These are phyloP conservation scores for Tetrapisispora pingtungensis DNA, from an alignment of 805 yeast genomes.

Conservation along the genomic window DNA sequence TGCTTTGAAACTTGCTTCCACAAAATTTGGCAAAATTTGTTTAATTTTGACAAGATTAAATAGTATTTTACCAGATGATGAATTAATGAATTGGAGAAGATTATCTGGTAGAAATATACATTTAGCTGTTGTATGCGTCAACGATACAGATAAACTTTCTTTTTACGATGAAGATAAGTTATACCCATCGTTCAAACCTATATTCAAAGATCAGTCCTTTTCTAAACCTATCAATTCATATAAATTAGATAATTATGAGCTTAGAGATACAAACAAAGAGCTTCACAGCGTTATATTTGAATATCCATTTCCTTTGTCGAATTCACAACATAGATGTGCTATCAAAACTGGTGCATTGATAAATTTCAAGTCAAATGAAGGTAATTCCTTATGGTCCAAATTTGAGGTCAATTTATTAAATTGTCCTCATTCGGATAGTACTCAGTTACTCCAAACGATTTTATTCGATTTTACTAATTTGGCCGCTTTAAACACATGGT, in stretches of 20 bases:
- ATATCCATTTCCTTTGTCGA: conserved; percentile 54
- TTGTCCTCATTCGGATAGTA: conserved; percentile 59
- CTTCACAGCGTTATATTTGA: conserved; percentile 50
- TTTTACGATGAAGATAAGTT: conserved; percentile 27
- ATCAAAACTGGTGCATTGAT: conserved; percentile 61
- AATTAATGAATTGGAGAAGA: conserved; percentile 68
- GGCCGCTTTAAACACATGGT: conserved; percentile 33
- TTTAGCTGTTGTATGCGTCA: conserved; percentile 61
- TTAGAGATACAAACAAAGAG: conserved; percentile 43
- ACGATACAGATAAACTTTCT: conserved; percentile 42
- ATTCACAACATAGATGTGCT: conserved; percentile 60
- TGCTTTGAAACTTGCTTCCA: conserved; percentile 37
- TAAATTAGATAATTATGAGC: conserved; percentile 21
- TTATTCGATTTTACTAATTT: conserved; percentile 54
- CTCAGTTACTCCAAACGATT: conserved; percentile 44
- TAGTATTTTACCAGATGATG: conserved; percentile 74
- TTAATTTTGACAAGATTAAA: conserved; percentile 60
- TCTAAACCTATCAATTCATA: conserved; percentile 10
- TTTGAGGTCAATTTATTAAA: conserved; percentile 62
- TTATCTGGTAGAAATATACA: conserved; percentile 52
- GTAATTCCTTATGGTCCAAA: conserved; percentile 26
- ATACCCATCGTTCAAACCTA: conserved; percentile 28
- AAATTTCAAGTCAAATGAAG: conserved; percentile 25
- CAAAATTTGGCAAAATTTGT: conserved; percentile 42
- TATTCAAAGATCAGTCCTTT: conserved; percentile 21